A percentile compares a stretch with the other conserved stretches of the same genome.
These are phyloP conservation scores for Hyaloperonospora arabidopsidis DNA, from an alignment of 352 stramenopile genomes.

Conservation along the genomic window DNA sequence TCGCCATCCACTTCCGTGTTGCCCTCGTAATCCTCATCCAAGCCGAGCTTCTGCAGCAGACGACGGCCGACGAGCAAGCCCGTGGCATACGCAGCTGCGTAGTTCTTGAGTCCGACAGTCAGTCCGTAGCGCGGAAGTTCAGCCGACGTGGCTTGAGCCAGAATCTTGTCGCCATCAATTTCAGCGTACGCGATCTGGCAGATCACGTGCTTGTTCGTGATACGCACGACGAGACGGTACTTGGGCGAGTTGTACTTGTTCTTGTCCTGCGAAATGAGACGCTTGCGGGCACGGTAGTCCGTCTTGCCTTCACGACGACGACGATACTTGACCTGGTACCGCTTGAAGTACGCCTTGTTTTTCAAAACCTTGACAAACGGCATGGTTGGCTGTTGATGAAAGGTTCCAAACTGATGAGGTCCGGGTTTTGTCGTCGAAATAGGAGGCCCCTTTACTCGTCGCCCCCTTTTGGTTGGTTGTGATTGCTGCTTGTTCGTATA, in stretches of 20 bases:
- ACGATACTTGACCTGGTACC: conserved; percentile 98
- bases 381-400: conserved; percentile 60
- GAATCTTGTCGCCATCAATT: conserved; percentile 97
- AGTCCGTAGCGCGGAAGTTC: conserved; percentile 96
- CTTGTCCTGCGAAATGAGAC: conserved; percentile 98
- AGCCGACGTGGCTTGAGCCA: conserved; percentile 90
- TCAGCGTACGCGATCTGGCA: conserved; percentile 98
- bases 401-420: conserved; percentile 72
- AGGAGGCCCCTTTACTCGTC: too few relatives aligned
- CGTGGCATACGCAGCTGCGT: conserved; percentile 97
- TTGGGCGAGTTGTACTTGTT: conserved; percentile 99
- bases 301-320: conserved; percentile 98
- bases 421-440: too few relatives aligned
- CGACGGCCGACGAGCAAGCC: conserved; percentile 91
- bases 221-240: conserved; percentile 93
- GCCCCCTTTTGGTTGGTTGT: conserved; percentile 23
- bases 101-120: conserved; percentile 98
- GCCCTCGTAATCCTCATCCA: conserved; percentile 97
- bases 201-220: conserved; percentile 96
- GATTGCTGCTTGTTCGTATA: conserved; percentile 7
- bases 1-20: conserved; percentile 95
- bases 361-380: conserved; percentile 98
- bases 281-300: conserved; percentile 98
- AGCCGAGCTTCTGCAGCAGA: conserved; percentile 95
- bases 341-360: conserved; percentile 99